Evolutionary conservation across 495 filamentous ascomycete species (phyloP).

Genomic region (Bacidia rubella): DNA sequence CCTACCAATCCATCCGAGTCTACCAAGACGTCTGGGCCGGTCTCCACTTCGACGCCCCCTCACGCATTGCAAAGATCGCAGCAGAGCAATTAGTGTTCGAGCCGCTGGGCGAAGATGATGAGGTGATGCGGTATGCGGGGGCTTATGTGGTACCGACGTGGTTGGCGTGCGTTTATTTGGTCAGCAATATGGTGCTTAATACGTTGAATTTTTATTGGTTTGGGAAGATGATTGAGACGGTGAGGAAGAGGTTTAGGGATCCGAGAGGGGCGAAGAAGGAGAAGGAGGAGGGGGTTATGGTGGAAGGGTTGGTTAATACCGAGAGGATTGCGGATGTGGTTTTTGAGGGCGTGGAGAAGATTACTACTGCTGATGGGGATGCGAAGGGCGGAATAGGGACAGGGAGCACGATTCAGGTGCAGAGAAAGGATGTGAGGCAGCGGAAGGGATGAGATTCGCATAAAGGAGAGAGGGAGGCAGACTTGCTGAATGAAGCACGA

Average conservation of each 20-base stretch:
- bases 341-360: slow-evolving; percentile 4
- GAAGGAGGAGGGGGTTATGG: slow-evolving; percentile 20
- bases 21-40: slow-evolving; percentile 70
- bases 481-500: too few species aligned
- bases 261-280: slow-evolving; percentile 22
- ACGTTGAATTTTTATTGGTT: slow-evolving; percentile 93
- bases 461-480: background rate
- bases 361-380: slow-evolving; percentile 5
- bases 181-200: slow-evolving; percentile 68
- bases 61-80: background rate
- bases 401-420: slow-evolving; percentile 4
- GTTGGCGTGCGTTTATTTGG: slow-evolving; percentile 65
- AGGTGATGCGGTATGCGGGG: slow-evolving; percentile 38
- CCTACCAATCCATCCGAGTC: slow-evolving; percentile 61
- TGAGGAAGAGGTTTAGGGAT: slow-evolving; percentile 70
- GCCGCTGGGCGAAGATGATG: slow-evolving; percentile 10
- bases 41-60: slow-evolving; percentile 23
- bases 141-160: slow-evolving; percentile 55
- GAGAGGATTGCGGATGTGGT: slow-evolving; percentile 2
- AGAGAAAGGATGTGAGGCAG: slow-evolving; percentile 15
- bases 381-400: slow-evolving; percentile 16
- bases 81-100: slow-evolving; percentile 5
- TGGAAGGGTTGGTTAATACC: slow-evolving; percentile 15
- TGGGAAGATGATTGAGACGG: slow-evolving; percentile 86
- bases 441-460: slow-evolving; percentile 3